Percentiles rank a stretch among this genome's conserved stretches.
phyloP scores from a whole-genome alignment of 306 rosid species.

The Ziziphus jujuba region DNA sequence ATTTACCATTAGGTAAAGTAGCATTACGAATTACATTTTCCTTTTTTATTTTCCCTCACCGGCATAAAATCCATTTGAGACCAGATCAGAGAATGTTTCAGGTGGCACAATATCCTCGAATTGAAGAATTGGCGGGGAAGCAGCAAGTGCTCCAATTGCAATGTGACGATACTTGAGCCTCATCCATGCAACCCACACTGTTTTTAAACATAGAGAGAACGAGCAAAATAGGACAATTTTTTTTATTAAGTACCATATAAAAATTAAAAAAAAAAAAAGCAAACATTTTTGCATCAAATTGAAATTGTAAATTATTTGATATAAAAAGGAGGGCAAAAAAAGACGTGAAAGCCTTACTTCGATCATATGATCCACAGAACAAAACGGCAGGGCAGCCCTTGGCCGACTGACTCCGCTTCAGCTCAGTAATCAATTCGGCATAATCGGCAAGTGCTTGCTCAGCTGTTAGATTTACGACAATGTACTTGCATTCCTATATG shows the following conservation, averaged over 20 bases:
- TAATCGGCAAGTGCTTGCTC: conserved; percentile 82
- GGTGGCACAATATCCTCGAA: conserved; percentile 76
- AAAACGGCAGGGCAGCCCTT: conserved; percentile 67
- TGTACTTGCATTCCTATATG: conserved; percentile 69
- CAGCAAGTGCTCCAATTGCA: conserved; percentile 82
- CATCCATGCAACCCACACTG: conserved; percentile 96
- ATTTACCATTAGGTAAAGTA: conserved; percentile 18
- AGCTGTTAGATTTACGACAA: conserved; percentile 62
- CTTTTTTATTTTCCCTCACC: conserved; percentile 41
- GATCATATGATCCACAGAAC: conserved; percentile 92
- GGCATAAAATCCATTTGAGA: conserved; percentile 71
- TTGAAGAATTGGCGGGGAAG: conserved; percentile 93
- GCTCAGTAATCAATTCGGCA: conserved; percentile 54
- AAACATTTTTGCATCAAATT: no score
- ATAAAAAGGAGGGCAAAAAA: neutral
- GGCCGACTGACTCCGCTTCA: conserved; percentile 60
- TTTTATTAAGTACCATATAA: no score
- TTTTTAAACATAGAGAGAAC: neutral
- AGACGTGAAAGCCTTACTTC: conserved; percentile 47
- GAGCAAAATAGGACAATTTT: neutral
- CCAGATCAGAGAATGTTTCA: conserved; percentile 71
- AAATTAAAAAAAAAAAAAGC: no score
- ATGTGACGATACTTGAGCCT: conserved; percentile 90
- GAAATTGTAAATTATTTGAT: neutral
- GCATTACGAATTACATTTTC: conserved; percentile 5